Base-by-base conservation (phyloP, 169 alveolate species). In the Plasmodium blacklocki region DNA sequence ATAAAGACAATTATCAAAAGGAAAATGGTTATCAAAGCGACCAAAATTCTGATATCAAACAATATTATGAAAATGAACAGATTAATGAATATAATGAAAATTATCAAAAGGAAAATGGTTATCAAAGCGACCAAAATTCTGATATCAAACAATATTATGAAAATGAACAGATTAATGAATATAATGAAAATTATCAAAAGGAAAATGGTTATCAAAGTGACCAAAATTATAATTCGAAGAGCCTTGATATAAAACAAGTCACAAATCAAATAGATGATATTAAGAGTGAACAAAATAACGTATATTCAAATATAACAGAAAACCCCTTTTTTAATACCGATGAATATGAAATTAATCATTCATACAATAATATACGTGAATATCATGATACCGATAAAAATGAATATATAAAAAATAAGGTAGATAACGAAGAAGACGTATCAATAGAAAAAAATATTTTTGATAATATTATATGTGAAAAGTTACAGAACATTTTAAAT, bases 401-500 rank as follows among this genome's bases (percentile, higher is more conserved):
- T 29, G 12, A n/a, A 49, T 5, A 70, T 18, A 19, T 12, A 15
- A 56, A 64, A 45, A 62, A 74, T 3, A 74, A 8, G 4, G 39
- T 32, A 39, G 52, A 47, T 32, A 58, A 49, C 3, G 49, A 64
- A 29, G 8, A 9, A 39, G 68, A 76, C 6, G 67, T 64, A n/a
- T n/a, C 58, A 5, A 14, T 11, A 14, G 15, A 3, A 26, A 21
- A 67, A 68, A 68, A 68, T 12, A 5, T 11, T 6, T 67, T 83
- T 58, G 91, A 83, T 62, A 11, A 54, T 23, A 39, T 83, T n/a
- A 15, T 83, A 58, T 68, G 80, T 49, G 47, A 83, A 68, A 67
- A 68, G 29, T 26, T 83, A 39, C 21, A 83, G 32, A 68, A 68
- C 18, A 68, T 83, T 18, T 12, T 83, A 32, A 83, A 83, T 72